Evolutionary conservation across 768 basidiomycete genomes (phyloP).

Genomic region (Pleurotus djamor): DNA sequence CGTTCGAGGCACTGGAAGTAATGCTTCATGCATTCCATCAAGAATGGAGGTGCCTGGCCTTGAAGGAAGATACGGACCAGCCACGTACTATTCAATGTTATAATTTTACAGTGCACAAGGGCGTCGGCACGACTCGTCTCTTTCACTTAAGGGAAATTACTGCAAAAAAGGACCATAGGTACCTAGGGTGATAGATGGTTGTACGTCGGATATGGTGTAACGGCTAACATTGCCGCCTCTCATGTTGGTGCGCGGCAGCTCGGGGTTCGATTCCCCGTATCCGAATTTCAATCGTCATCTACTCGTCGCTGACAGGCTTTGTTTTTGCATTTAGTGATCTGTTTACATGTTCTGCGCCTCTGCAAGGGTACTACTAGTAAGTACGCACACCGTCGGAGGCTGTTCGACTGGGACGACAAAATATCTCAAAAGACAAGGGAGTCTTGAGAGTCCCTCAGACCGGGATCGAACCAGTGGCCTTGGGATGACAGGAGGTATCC

Average conservation of each 20-base stretch:
- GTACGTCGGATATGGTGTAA: constrained; percentile 50
- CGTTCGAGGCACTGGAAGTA: too few relatives aligned
- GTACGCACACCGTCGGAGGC: too few relatives aligned
- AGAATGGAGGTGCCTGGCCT: too few relatives aligned
- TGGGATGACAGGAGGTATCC: not conserved
- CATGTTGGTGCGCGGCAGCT: constrained; percentile 44
- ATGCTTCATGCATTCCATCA: too few relatives aligned
- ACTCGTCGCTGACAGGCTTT: not conserved
- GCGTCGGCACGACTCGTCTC: too few relatives aligned
- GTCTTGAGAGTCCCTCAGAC: not conserved
- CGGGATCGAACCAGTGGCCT: constrained; percentile 7
- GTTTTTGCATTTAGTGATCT: not conserved
- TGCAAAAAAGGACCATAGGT: too few relatives aligned
- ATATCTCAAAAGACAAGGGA: not conserved
- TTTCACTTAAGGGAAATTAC: too few relatives aligned
- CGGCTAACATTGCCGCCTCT: constrained; percentile 61
- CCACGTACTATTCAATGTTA: too few relatives aligned
- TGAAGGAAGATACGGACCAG: too few relatives aligned
- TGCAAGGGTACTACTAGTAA: not conserved
- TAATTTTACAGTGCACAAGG: too few relatives aligned
- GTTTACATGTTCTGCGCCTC: not conserved
- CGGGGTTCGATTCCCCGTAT: constrained; percentile 57
- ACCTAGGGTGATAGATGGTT: too few relatives aligned
- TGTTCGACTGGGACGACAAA: too few relatives aligned
- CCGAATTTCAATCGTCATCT: not conserved